Evolutionary conservation across 208 protist species (phyloP), one percentile per base, ranked within the genome.

Genomic region (Porcisia hertigi): DNA sequence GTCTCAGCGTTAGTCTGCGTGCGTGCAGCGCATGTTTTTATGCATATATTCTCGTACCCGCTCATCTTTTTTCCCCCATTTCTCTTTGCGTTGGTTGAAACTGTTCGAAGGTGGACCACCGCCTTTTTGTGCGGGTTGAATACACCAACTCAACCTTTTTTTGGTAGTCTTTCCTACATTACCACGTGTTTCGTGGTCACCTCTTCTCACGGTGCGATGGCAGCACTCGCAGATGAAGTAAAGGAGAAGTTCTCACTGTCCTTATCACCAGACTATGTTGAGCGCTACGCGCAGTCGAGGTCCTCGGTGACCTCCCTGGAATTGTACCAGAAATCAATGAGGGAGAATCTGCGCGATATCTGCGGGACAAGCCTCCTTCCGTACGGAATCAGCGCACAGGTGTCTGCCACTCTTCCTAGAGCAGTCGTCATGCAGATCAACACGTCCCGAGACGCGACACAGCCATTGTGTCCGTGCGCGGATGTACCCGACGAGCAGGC

Each of bases 401-500:
- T 76, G 1, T 77, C 55, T 64, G 80, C 82, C 2, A 82, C 77
- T 1, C 39, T 97, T 60, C 77, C 86, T 14, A 81, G 59, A 36
- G 34, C 81, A n/a, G 79, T 92, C 4, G 86, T 97, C 39, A 73
- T 95, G 66, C 93, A 97, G 74, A 87, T 95, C n/a, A 85, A 71
- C 54, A 87, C 67, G 7, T 91, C 90, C 3, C 82, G 93, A 14
- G 93, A 97, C 65, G 88, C 87, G 3, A 97, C 91, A 47, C 93
- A 97, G 81, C 89, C 93, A 3, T 79, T 97, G 64, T 74, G 88
- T 14, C 92, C 90, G n/a, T 93, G 83, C 63, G 86, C 87, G 1
- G 89, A 94, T 66, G 52, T 75, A 30, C 77, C 77, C 3, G 89
- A 92, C 4, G 88, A 91, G 54, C 90, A 97, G 47, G 81, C 62